Evolutionary conservation across 768 basidiomycete genomes (phyloP).

Genomic region (Mycena chlorophos): DNA sequence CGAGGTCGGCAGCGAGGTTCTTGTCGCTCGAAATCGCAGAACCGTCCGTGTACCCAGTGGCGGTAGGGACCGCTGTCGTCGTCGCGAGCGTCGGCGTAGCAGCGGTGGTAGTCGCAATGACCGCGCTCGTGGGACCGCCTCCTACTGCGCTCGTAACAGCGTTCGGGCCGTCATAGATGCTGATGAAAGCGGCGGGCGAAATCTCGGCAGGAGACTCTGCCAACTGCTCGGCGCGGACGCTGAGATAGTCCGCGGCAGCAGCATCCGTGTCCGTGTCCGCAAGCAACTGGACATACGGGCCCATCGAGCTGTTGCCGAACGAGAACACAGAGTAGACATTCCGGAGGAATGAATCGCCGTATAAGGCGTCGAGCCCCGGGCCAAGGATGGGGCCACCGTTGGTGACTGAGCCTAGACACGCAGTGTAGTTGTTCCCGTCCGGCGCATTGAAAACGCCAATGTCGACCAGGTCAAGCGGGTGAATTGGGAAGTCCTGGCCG

Average conservation of each 20-base stretch:
- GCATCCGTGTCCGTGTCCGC: constrained; percentile 36
- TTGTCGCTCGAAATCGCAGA: constrained; percentile 2
- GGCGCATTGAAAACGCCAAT: background rate
- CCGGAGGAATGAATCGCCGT: constrained; percentile 14
- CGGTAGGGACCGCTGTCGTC: background rate
- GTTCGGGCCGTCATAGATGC: constrained; percentile 13
- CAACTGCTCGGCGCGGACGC: constrained; percentile 29
- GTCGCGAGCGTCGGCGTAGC: background rate
- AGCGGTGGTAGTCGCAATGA: background rate
- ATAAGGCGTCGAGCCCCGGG: background rate
- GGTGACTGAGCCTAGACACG: constrained; percentile 6
- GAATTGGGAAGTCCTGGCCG: background rate
- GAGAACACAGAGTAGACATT: constrained; percentile 28
- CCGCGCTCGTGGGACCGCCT: background rate
- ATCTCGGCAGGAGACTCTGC: constrained; percentile 28
- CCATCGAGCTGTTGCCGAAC: constrained; percentile 38
- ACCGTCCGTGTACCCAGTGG: background rate
- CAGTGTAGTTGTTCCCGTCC: constrained; percentile 7
- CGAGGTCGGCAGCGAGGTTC: constrained; percentile 8
- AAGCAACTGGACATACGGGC: constrained; percentile 43
- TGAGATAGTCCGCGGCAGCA: constrained; percentile 33
- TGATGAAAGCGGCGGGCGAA: constrained; percentile 26
- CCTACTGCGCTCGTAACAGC: background rate
- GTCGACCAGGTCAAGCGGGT: constrained; percentile 15
- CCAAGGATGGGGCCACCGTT: constrained; percentile 4